A percentile compares a stretch with the other conserved stretches of the same genome.
phyloP scores from a whole-genome alignment of 1,139 yeast genomes.

The Yamadazyma mexicana region DNA sequence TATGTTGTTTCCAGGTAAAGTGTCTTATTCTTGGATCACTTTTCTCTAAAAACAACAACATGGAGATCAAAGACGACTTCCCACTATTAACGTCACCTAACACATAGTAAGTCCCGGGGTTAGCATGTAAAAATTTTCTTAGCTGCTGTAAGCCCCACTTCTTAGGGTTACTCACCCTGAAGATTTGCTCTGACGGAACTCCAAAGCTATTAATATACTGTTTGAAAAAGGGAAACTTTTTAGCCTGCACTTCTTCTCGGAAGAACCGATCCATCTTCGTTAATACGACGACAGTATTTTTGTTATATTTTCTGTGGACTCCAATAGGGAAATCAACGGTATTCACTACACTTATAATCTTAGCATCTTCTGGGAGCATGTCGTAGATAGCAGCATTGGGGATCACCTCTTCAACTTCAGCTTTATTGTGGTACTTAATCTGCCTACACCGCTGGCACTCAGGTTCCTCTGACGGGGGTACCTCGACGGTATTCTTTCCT shows the following conservation, averaged over 20 bases:
- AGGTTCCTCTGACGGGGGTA: background rate
- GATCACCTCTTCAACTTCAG: slow-evolving; percentile 24
- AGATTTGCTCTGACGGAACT: slow-evolving; percentile 46
- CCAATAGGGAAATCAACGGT: slow-evolving; percentile 72
- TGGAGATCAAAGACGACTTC: slow-evolving; percentile 61
- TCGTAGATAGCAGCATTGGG: slow-evolving; percentile 35
- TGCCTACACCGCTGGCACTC: slow-evolving; percentile 59
- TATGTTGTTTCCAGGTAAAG: slow-evolving; percentile 11
- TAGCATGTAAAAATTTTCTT: slow-evolving; percentile 10
- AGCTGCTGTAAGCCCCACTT: slow-evolving; percentile 49
- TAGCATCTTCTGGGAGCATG: slow-evolving; percentile 43
- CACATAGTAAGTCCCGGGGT: slow-evolving; percentile 49
- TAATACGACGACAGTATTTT: slow-evolving; percentile 45
- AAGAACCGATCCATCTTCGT: slow-evolving; percentile 61
- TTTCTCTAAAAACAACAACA: slow-evolving; percentile 10
- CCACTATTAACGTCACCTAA: slow-evolving; percentile 80
- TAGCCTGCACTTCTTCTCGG: slow-evolving; percentile 26
- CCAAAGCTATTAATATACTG: slow-evolving; percentile 41
- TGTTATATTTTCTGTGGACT: slow-evolving; percentile 34
- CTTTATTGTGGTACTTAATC: slow-evolving; percentile 39
- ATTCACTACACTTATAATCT: slow-evolving; percentile 60
- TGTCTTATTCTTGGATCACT: slow-evolving; percentile 10
- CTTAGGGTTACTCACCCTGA: slow-evolving; percentile 48
- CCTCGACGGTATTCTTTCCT: too few relatives aligned
- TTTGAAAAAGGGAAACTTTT: slow-evolving; percentile 45